Conservation (phyloP, 768 basidiomycete species). For the Agrocybe praecox region DNA sequence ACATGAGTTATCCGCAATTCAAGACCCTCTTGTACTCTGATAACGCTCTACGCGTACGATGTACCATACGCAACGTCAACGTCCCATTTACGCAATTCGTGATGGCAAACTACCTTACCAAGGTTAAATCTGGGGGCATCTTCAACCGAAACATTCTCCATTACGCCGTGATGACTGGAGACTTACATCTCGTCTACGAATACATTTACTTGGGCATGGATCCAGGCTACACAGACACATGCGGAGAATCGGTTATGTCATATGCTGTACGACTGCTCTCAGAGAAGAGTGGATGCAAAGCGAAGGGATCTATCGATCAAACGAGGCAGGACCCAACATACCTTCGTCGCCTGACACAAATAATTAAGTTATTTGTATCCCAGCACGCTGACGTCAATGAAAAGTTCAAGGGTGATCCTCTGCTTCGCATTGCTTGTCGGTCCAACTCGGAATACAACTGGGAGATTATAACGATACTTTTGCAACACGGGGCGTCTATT, state of each 20-base stretch:
- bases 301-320: too few species aligned
- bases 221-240: not conserved
- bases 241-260: not conserved
- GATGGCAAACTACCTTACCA: too few species aligned
- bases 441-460: not conserved
- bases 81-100: too few species aligned
- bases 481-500: not conserved
- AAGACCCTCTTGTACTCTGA: too few species aligned
- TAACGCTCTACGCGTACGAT: too few species aligned
- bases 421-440: not conserved
- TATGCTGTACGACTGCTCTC: not conserved
- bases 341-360: not conserved
- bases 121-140: too few species aligned
- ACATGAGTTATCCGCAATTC: too few species aligned
- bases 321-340: not conserved
- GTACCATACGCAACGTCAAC: too few species aligned
- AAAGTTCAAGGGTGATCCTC: not conserved
- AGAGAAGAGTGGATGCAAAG: not conserved
- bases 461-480: not conserved
- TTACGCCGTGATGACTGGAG: not conserved
- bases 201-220: not conserved
- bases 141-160: not conserved
- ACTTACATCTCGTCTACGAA: not conserved
- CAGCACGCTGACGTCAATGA: constrained; percentile 1
- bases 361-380: not conserved